Evolutionary conservation across 768 basidiomycete genomes (phyloP).

Genomic region (Boletus reticuloceps): DNA sequence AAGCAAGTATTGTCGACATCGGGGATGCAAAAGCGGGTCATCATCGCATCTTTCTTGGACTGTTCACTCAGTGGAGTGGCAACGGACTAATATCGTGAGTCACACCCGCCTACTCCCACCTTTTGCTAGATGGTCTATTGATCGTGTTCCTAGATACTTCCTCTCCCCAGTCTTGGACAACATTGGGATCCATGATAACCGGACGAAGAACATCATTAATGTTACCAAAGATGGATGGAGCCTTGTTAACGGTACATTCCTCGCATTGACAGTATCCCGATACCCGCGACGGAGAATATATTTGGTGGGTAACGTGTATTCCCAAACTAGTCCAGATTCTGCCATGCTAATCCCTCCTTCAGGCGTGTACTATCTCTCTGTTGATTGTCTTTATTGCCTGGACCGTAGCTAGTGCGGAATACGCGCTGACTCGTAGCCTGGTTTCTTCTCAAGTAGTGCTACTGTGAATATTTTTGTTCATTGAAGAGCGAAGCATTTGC

Average conservation of each 20-base stretch:
- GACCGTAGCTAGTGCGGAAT: constrained; percentile 16
- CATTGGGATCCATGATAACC: constrained; percentile 15
- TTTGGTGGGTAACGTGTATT: constrained; percentile 1
- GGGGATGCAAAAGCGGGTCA: constrained; percentile 18
- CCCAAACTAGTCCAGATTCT: too few species aligned
- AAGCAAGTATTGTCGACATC: background rate
- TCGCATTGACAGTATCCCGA: constrained; percentile 1
- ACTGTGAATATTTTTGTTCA: background rate
- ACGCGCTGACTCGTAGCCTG: constrained; percentile 3
- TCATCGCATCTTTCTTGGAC: constrained; percentile 6
- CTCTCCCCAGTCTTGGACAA: constrained; percentile 12
- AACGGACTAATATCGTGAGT: constrained; percentile 8
- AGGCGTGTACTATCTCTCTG: constrained; percentile 13
- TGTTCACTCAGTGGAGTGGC: constrained; percentile 13
- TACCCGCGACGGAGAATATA: constrained; percentile 10
- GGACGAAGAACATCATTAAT: constrained; percentile 14
- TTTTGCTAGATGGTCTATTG: too few species aligned
- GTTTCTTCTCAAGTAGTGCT: constrained; percentile 7
- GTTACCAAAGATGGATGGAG: constrained; percentile 5
- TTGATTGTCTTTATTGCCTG: constrained; percentile 13
- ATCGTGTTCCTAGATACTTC: constrained; percentile 1
- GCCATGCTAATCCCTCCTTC: background rate
- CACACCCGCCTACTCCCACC: too few species aligned
- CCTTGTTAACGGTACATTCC: background rate
- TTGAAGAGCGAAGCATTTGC: background rate